These are phyloP conservation scores for Miscanthus lutarioriparius DNA, from an alignment of 176 grass and related monocot genomes.

Conservation along the genomic window DNA sequence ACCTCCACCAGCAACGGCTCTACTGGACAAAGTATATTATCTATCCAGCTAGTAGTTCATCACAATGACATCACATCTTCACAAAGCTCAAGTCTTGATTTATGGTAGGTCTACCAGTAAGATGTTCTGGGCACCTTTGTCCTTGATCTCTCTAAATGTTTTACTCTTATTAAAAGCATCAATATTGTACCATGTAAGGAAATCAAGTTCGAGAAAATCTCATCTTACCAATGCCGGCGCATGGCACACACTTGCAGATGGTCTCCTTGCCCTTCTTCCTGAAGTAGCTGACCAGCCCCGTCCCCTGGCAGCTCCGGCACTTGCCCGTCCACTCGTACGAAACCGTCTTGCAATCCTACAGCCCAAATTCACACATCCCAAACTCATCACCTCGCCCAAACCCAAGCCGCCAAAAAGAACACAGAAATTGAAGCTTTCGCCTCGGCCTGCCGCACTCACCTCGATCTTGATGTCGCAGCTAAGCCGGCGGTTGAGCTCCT, in stretches of 20 bases:
- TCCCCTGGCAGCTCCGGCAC: conserved; percentile 94
- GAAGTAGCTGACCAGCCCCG: conserved; percentile 89
- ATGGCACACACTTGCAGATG: conserved; percentile 94
- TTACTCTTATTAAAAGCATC: background rate
- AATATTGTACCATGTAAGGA: background rate
- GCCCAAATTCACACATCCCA: conserved; percentile 20
- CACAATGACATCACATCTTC: background rate
- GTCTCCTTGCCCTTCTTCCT: conserved; percentile 88
- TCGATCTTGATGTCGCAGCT: conserved; percentile 66
- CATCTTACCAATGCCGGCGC: conserved; percentile 76
- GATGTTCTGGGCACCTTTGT: background rate
- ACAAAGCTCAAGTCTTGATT: background rate
- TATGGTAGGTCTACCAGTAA: background rate
- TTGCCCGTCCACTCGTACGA: conserved; percentile 94
- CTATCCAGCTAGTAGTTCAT: background rate
- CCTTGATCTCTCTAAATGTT: background rate
- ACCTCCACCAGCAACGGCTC: background rate
- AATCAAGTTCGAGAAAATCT: conserved; percentile 11
- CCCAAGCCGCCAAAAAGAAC: background rate
- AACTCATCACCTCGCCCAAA: background rate
- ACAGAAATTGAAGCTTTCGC: background rate
- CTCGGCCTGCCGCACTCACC: conserved; percentile 37
- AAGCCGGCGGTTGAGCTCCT: conserved; percentile 89
- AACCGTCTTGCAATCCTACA: conserved; percentile 80
- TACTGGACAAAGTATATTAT: background rate